These are phyloP conservation scores for Ceratorhiza oryzae-sativae DNA, from an alignment of 1,284 basidiomycete species.

Conservation along the genomic window DNA sequence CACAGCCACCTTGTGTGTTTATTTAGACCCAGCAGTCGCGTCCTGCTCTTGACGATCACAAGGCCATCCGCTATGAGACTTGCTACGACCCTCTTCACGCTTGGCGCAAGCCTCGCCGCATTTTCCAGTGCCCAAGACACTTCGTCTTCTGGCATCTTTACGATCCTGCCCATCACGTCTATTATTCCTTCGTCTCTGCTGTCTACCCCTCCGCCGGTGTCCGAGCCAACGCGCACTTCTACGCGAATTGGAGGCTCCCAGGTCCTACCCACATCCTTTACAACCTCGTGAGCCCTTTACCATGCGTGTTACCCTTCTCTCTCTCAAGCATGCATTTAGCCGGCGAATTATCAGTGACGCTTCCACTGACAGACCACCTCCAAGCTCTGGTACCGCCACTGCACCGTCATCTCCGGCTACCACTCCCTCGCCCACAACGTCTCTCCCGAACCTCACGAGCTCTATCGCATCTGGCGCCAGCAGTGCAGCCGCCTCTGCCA, in stretches of 20 bases:
- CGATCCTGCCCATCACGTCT: constrained; percentile 31
- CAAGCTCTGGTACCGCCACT: neutral
- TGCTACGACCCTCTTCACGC: neutral
- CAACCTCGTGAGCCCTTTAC: neutral
- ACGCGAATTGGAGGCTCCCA: constrained; percentile 27
- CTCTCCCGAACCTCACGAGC: neutral
- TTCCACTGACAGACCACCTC: constrained; percentile 28
- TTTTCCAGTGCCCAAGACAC: neutral
- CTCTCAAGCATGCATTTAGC: neutral
- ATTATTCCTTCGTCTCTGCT: constrained; percentile 31
- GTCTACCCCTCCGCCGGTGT: neutral
- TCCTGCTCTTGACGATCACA: neutral
- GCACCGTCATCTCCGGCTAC: neutral
- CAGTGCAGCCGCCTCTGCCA: constrained; percentile 22
- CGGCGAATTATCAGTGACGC: constrained; percentile 28
- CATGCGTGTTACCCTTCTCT: neutral
- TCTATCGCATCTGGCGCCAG: neutral
- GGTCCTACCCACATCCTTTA: constrained; percentile 13
- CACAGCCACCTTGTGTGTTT: neutral
- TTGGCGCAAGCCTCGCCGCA: neutral
- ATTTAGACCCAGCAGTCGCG: neutral
- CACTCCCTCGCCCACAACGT: neutral
- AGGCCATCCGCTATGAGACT: constrained; percentile 9
- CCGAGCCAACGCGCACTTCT: constrained; percentile 1
- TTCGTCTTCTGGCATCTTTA: constrained; percentile 9